These are phyloP conservation scores for Clathrus columnatus DNA, from an alignment of 768 basidiomycete genomes.

Conservation along the genomic window DNA sequence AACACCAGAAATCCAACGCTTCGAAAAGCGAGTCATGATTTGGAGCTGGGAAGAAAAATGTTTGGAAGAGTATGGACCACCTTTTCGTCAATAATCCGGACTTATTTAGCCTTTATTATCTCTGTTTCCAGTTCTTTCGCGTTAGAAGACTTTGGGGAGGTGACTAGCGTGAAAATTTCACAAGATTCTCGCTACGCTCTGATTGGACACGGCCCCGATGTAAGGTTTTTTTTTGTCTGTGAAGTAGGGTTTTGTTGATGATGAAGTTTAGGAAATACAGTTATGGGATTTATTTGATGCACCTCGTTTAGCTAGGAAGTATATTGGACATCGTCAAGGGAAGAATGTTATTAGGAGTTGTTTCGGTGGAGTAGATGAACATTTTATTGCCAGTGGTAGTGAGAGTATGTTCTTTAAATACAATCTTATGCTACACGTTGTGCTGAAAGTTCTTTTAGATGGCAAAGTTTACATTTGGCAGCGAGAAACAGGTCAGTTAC, in stretches of 20 bases:
- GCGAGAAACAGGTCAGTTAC: slow-evolving; percentile 66
- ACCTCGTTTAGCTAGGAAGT: slow-evolving; percentile 61
- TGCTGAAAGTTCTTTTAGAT: slow-evolving; percentile 41
- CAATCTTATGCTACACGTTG: slow-evolving; percentile 5
- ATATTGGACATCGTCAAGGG: slow-evolving; percentile 77
- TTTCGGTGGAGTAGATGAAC: slow-evolving; percentile 84
- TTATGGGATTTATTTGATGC: slow-evolving; percentile 73
- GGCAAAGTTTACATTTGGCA: slow-evolving; percentile 95
- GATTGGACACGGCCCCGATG: slow-evolving; percentile 81
- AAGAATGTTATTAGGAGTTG: slow-evolving; percentile 85
- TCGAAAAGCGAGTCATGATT: slow-evolving; percentile 61
- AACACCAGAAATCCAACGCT: slow-evolving; percentile 19
- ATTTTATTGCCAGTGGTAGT: slow-evolving; percentile 88
- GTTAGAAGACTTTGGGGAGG: slow-evolving; percentile 53
- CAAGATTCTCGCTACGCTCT: slow-evolving; percentile 80
- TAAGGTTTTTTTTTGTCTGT: slow-evolving; percentile 29
- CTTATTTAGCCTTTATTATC: slow-evolving; percentile 10
- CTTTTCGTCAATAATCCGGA: slow-evolving; percentile 8
- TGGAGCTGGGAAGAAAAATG: slow-evolving; percentile 67
- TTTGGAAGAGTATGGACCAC: slow-evolving; percentile 51
- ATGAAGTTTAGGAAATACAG: slow-evolving; percentile 64
- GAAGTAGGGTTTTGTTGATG: slow-evolving; percentile 12
- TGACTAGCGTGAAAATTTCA: slow-evolving; percentile 84
- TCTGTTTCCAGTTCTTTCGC: slow-evolving; percentile 44
- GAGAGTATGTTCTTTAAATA: slow-evolving; percentile 58